These are phyloP conservation scores for Wickerhamiella azyma DNA, from an alignment of 805 yeast genomes.

Conservation along the genomic window DNA sequence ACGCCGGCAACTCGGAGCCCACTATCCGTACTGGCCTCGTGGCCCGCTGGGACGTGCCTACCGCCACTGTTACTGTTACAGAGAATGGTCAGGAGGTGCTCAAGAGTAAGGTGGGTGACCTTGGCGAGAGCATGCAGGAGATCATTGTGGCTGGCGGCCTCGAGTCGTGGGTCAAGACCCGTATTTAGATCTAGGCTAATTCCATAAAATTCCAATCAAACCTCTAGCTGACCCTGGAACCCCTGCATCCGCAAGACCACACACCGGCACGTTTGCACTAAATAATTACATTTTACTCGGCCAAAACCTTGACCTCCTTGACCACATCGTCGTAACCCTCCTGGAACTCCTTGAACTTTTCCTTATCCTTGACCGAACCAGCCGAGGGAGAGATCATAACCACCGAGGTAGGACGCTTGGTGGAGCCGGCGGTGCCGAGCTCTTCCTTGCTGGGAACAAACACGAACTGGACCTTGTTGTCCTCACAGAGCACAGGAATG, in stretches of 20 bases:
- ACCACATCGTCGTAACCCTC: conserved; percentile 87
- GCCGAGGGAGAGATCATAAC: conserved; percentile 97
- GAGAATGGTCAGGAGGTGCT: conserved; percentile 40
- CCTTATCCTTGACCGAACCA: conserved; percentile 56
- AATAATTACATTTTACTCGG: neutral
- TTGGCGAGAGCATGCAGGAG: conserved; percentile 90
- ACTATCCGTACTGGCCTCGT: conserved; percentile 93
- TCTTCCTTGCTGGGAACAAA: conserved; percentile 97
- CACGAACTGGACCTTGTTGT: conserved; percentile 74
- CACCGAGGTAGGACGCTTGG: conserved; percentile 97
- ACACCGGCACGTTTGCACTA: neutral
- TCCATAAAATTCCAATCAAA: too few relatives aligned
- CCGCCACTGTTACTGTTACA: conserved; percentile 63
- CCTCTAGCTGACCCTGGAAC: too few relatives aligned
- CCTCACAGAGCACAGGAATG: conserved; percentile 95
- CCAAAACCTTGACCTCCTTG: conserved; percentile 51
- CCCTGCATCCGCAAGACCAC: too few relatives aligned
- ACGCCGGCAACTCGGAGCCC: conserved; percentile 43
- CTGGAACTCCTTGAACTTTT: conserved; percentile 74
- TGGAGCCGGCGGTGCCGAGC: conserved; percentile 96
- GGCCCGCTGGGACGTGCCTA: conserved; percentile 84
- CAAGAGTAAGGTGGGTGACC: conserved; percentile 83
- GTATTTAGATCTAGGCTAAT: too few relatives aligned
- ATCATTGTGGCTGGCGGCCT: conserved; percentile 94
- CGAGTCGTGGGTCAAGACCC: conserved; percentile 76